A percentile compares a stretch with the other conserved stretches of the same genome.
phyloP scores from a whole-genome alignment of 805 yeast species.

The Zygoascus bituminiphila region DNA sequence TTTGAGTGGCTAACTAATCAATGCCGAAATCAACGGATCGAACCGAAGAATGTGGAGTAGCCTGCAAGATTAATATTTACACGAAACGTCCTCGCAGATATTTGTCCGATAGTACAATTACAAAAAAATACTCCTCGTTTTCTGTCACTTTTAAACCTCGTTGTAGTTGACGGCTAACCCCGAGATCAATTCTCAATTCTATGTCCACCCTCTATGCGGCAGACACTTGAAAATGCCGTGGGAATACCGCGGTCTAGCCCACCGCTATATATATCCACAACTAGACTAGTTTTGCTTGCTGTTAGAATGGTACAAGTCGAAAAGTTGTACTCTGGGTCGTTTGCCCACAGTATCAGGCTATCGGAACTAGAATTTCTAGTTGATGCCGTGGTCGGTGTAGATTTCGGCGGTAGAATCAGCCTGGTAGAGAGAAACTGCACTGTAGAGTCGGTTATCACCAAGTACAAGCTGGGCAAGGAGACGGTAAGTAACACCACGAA shows the following conservation, averaged over 20 bases:
- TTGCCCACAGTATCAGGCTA: constrained; percentile 11
- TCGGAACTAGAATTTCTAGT: constrained; percentile 43
- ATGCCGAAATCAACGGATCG: no score
- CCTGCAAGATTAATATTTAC: no score
- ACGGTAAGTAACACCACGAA: constrained; percentile 5
- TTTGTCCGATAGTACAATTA: no score
- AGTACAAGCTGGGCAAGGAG: constrained; percentile 11
- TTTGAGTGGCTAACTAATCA: no score
- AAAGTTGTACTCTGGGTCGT: constrained; percentile 12
- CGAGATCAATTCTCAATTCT: no score
- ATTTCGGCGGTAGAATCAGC: constrained; percentile 44
- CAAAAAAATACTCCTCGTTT: no score
- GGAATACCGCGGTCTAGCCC: background rate
- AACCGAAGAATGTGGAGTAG: no score
- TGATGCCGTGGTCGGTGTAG: constrained; percentile 57
- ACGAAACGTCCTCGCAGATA: no score
- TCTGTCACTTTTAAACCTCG: no score
- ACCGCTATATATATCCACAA: background rate
- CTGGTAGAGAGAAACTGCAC: constrained; percentile 24
- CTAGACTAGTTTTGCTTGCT: background rate
- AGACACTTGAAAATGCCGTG: background rate
- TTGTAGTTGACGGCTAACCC: no score
- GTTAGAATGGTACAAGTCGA: background rate
- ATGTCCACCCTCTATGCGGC: no score
- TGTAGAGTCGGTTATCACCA: constrained; percentile 27